A percentile compares a stretch with the other conserved stretches of the same genome.
Conservation (phyloP, 495 filamentous ascomycete species). For the Baudoinia panamericana region DNA sequence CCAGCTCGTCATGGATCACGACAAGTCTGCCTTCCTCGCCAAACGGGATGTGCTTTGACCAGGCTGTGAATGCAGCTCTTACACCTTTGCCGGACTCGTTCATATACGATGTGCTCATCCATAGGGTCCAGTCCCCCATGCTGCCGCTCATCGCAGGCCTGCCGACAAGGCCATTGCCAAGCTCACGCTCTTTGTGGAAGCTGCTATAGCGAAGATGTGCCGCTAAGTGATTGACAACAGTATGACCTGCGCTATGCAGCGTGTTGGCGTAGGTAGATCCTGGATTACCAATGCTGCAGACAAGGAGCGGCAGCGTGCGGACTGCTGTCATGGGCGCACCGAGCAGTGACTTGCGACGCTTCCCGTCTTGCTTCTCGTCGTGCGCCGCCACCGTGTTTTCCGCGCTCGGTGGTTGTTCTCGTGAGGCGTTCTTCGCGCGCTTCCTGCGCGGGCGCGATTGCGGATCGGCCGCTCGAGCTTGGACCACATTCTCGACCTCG, state of each 20-base stretch:
- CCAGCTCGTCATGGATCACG: conserved; percentile 74
- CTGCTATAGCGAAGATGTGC: conserved; percentile 33
- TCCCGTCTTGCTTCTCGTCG: no score
- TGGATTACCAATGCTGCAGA: conserved; percentile 65
- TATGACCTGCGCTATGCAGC: conserved; percentile 72
- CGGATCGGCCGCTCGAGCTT: no score
- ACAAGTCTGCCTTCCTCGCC: conserved; percentile 37
- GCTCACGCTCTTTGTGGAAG: conserved; percentile 33
- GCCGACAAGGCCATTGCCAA: conserved; percentile 32
- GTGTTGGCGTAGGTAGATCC: conserved; percentile 47
- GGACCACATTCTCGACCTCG: no score
- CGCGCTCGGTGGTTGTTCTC: no score
- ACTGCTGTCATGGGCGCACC: conserved; percentile 8
- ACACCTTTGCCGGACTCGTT: conserved; percentile 40
- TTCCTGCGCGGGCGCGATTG: no score
- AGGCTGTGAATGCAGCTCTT: conserved; percentile 22
- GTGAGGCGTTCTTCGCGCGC: no score
- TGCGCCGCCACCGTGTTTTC: no score
- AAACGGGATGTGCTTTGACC: conserved; percentile 6
- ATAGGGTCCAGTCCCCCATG: conserved; percentile 46
- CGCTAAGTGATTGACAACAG: conserved; percentile 37
- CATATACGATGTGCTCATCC: conserved; percentile 61
- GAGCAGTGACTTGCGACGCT: conserved; percentile 4
- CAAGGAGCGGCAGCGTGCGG: conserved; percentile 37
- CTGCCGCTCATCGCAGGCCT: conserved; percentile 17